These are phyloP conservation scores for Alternaria sp. DNA, from an alignment of 2,329 filamentous ascomycete genomes.

Conservation along the genomic window DNA sequence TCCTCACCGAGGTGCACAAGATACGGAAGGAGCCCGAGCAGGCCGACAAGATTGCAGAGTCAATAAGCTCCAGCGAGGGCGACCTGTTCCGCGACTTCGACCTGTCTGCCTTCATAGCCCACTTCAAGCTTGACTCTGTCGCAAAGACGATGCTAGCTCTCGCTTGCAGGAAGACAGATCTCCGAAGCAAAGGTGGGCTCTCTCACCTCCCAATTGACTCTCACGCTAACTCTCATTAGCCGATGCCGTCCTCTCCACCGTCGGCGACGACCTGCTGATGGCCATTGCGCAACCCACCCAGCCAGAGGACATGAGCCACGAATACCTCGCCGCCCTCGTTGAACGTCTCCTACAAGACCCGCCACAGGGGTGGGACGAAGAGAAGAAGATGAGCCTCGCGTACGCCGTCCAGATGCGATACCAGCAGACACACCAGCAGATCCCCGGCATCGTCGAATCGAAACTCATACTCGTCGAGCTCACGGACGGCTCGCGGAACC, in stretches of 20 bases:
- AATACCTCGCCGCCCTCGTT: slow-evolving; percentile 79
- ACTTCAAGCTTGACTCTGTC: slow-evolving; percentile 90
- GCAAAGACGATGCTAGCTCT: slow-evolving; percentile 87
- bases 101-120: slow-evolving; percentile 91
- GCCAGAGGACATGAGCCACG: slow-evolving; percentile 69
- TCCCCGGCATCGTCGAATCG: slow-evolving; percentile 74
- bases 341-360: slow-evolving; percentile 88
- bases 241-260: slow-evolving; percentile 85
- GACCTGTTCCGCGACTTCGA: slow-evolving; percentile 97
- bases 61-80: slow-evolving; percentile 86
- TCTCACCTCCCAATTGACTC: not conserved
- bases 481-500: slow-evolving; percentile 65
- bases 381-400: slow-evolving; percentile 71
- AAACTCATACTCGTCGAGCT: slow-evolving; percentile 73
- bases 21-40: slow-evolving; percentile 80
- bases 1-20: slow-evolving; percentile 85
- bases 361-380: slow-evolving; percentile 81
- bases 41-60: slow-evolving; percentile 89
- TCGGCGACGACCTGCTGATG: slow-evolving; percentile 77
- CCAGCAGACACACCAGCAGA: slow-evolving; percentile 65
- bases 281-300: slow-evolving; percentile 70
- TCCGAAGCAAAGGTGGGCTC: slow-evolving; percentile 83
- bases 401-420: slow-evolving; percentile 69
- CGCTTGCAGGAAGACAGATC: slow-evolving; percentile 82
- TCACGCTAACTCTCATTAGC: slow-evolving; percentile 60